Evolutionary conservation across 441 rosid genomes (phyloP), one percentile per base, ranked within the genome.

Genomic region (Populus hybrid): DNA sequence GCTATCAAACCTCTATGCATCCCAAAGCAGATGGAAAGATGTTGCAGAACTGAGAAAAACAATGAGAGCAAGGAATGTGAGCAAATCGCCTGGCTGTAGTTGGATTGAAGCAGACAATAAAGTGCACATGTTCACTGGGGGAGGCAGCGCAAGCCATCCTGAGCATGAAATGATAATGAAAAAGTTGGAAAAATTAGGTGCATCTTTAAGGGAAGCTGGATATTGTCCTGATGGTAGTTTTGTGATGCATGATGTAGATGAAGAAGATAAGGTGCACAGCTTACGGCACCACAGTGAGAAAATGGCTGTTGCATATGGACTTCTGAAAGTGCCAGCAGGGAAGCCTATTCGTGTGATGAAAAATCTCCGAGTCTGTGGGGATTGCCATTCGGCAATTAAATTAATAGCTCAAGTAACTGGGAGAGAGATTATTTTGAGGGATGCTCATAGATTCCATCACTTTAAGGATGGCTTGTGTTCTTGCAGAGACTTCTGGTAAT

Each of bases 391-490:
- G 67, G 93, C 90, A 50, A 89, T 89, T n/a, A 90, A 90, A 79
- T 81, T 90, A 50, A 89, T 89, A 57, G 87, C 93, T 23, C 83
- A 89, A 83, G 80, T 88, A 66, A 87, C 83, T 0, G 78, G 83
- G 16, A 87, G 91, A 79, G 93, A 90, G 79, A 91, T 91, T 59
- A 86, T 90, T 78, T 68, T 91, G 80, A 85, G 92, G 81, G 93
- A 91, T 86, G 88, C 89, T 35, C 85, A 89, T 81, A 90, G 92
- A 80, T 91, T 91, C 65, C 93, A 91, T 82, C 91, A 89, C 81
- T 89, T 91, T 28, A 87, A 84, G 81, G 87, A 87, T 61, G 93
- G 92, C 12, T 72, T 79, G 69, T 91, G 92, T 83, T 86, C 95
- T 42, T 91, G 95, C 79, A 73, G 77, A 78, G 93, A 88, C 76